Base-by-base conservation (phyloP, 108 stramenopile species). In the Skeletonema menzelii region DNA sequence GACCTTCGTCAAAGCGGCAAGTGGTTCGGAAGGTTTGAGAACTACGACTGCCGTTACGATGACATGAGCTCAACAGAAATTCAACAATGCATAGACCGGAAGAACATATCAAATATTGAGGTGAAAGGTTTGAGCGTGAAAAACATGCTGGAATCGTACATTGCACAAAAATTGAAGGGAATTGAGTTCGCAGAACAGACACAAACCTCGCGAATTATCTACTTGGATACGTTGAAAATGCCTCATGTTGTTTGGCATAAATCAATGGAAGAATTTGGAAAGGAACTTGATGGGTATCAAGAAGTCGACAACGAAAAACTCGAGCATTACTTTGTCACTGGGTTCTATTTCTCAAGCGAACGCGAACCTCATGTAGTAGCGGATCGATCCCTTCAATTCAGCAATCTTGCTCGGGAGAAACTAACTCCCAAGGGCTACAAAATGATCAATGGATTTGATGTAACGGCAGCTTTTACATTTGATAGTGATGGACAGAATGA, bases 401-500 rank as follows among this genome's bases (percentile, higher is more conserved):
- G 56, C 42, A 27, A 77, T 35, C 17, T 80, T 24, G 56, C 71
- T 27, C 11, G 38, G 17, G 35, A 75, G 27, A 57, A 70, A 40
- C 37, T 78, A 11, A 35, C 37, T 3, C 74, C 74, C 6, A 79
- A 80, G 60, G 82, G 82, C 13, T 84, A 71, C 56, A 75, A 80
- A 59, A 70, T 73, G 74, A 65, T 84, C 63, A 78, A 84, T 55
- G 78, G 56, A 7, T 84, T 72, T 47, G 82, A 84, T 61, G 58
- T 80, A 8, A 66, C 74, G 31, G 79, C 78, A 22, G 77, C 83
- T 37, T 72, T 84, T 46, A 69, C 75, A 7, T 84, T 61, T 69
- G 84, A 84, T 40, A 73, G 67, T 0, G 75, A 26, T 27, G 60
- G 14, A 17, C 79, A 84, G 40, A n/a, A 26, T 15, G 80, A 84